These are phyloP conservation scores for Sporothrix variecibatus DNA, from an alignment of 2,329 filamentous ascomycete species.

Conservation along the genomic window DNA sequence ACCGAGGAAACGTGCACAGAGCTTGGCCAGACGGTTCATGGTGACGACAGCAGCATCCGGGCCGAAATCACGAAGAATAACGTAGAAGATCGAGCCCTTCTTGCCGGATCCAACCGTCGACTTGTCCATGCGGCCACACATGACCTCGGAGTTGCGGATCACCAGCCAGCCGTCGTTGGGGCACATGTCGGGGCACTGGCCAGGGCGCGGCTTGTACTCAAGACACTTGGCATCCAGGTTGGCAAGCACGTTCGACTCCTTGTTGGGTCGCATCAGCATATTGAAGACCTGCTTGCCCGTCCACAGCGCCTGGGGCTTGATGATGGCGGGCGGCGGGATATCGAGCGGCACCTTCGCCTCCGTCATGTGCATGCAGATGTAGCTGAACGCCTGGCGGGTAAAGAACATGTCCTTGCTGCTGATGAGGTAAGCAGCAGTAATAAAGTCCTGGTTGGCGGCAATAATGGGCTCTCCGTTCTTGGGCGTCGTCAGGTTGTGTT, in stretches of 20 bases:
- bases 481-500: conserved; percentile 91
- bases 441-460: conserved; percentile 98
- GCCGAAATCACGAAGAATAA: conserved; percentile 92
- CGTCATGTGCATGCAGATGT: conserved; percentile 87
- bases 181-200: conserved; percentile 68
- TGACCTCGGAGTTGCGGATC: conserved; percentile 92
- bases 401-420: conserved; percentile 94
- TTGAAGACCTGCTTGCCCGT: conserved; percentile 95
- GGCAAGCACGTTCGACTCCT: conserved; percentile 75
- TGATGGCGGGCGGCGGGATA: conserved; percentile 79
- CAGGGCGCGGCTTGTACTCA: conserved; percentile 67
- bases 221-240: conserved; percentile 93
- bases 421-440: conserved; percentile 88
- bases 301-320: conserved; percentile 87
- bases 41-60: conserved; percentile 83
- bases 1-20: conserved; percentile 84
- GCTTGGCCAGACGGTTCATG: conserved; percentile 91
- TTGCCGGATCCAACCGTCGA: conserved; percentile 95
- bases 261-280: conserved; percentile 80
- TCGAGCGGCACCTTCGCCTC: conserved; percentile 76
- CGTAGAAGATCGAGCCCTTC: conserved; percentile 96
- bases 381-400: conserved; percentile 82
- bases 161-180: conserved; percentile 89
- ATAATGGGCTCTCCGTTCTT: conserved; percentile 99
- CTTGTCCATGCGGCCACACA: conserved; percentile 98